These are phyloP conservation scores for Pseudogymnoascus sp. DNA, from an alignment of 2,329 filamentous ascomycete species.

Conservation along the genomic window DNA sequence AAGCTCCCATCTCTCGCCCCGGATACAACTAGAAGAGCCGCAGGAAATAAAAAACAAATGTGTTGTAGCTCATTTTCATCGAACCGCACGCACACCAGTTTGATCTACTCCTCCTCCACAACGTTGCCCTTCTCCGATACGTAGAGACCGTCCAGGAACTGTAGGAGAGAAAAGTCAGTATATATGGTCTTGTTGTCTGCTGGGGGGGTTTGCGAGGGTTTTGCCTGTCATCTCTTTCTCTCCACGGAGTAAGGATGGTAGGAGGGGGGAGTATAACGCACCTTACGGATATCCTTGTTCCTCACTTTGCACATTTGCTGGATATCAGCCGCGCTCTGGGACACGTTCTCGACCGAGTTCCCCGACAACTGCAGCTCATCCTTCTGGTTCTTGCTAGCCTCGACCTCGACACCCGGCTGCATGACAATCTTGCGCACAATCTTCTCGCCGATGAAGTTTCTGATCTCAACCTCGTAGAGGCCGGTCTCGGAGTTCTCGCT, in stretches of 20 bases:
- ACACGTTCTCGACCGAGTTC: constrained; percentile 96
- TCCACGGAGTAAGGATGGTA: constrained; percentile 20
- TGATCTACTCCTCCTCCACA: constrained; percentile 47
- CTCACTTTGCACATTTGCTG: constrained; percentile 99
- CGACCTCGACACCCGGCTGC: constrained; percentile 83
- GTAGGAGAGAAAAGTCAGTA: constrained; percentile 16
- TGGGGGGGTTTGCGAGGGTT: neutral
- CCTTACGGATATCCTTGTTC: constrained; percentile 99
- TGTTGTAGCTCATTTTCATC: neutral
- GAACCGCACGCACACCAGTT: no score
- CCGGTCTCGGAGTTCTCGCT: constrained; percentile 93
- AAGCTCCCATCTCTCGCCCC: neutral
- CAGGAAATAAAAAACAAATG: neutral
- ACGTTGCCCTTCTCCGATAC: constrained; percentile 99
- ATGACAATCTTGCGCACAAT: constrained; percentile 88
- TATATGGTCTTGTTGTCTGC: neutral
- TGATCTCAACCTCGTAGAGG: constrained; percentile 89
- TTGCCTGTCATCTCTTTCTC: neutral
- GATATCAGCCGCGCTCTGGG: constrained; percentile 97
- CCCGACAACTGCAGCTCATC: constrained; percentile 90
- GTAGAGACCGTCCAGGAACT: constrained; percentile 99
- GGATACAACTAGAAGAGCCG: neutral
- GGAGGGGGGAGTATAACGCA: constrained; percentile 33
- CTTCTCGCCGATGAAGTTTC: constrained; percentile 99
- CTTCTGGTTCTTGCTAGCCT: constrained; percentile 88